Evolutionary conservation across 805 yeast genomes (phyloP).

Genomic region (Citeromyces matritensis): DNA sequence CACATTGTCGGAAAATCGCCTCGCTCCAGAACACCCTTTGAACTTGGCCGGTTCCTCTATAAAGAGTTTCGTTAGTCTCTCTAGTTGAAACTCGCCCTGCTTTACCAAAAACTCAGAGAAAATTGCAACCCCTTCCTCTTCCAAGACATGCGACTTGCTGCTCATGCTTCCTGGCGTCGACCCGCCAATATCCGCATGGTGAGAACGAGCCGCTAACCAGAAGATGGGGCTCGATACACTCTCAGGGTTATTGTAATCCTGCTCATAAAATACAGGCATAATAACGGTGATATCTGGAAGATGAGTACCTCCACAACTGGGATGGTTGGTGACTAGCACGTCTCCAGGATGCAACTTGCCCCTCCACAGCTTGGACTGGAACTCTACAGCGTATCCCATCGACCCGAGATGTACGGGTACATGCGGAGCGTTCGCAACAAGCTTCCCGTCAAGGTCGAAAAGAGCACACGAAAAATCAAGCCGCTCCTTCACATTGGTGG

Average conservation of each 20-base stretch:
- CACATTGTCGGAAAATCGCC: slow-evolving; percentile 71
- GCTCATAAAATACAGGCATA: slow-evolving; percentile 67
- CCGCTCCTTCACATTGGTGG: slow-evolving; percentile 74
- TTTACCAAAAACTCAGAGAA: slow-evolving; percentile 61
- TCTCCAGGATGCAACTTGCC: slow-evolving; percentile 58
- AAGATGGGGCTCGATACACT: slow-evolving; percentile 34
- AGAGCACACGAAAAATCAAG: slow-evolving; percentile 77
- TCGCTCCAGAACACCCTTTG: slow-evolving; percentile 83
- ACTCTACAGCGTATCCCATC: slow-evolving; percentile 66
- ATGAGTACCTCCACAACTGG: slow-evolving; percentile 78
- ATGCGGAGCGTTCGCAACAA: slow-evolving; percentile 82
- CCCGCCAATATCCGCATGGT: slow-evolving; percentile 94
- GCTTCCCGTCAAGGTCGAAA: slow-evolving; percentile 60
- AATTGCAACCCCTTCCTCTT: slow-evolving; percentile 88
- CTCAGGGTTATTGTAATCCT: slow-evolving; percentile 7
- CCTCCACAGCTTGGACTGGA: slow-evolving; percentile 52
- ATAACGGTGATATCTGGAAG: slow-evolving; percentile 85
- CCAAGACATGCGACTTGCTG: slow-evolving; percentile 70
- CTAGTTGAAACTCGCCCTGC: slow-evolving; percentile 65
- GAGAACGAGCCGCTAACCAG: slow-evolving; percentile 90
- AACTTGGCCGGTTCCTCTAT: slow-evolving; percentile 62
- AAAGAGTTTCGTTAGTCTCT: slow-evolving; percentile 42
- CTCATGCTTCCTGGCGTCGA: slow-evolving; percentile 80
- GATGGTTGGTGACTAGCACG: slow-evolving; percentile 67
- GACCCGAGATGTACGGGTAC: slow-evolving; percentile 81